These are phyloP conservation scores for Trichoderma semiorbis DNA, from an alignment of 2,329 filamentous ascomycete genomes.

Conservation along the genomic window DNA sequence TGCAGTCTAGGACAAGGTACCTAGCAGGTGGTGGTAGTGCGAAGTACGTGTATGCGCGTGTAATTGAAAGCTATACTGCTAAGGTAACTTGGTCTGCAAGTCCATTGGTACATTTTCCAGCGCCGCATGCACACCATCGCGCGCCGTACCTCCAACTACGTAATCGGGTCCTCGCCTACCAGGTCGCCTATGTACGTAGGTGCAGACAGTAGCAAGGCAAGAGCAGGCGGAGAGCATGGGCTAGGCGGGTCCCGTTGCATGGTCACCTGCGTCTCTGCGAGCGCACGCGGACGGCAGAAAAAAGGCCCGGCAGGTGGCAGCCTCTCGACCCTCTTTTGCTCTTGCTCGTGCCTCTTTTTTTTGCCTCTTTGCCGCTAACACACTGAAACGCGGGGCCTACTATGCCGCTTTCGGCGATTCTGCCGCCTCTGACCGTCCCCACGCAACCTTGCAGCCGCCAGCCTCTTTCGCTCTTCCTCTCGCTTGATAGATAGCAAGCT, in stretches of 20 bases:
- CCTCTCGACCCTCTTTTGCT: background rate
- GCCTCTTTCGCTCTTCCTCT: conserved; percentile 22
- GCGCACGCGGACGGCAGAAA: conserved; percentile 2
- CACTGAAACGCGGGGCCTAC: conserved; percentile 15
- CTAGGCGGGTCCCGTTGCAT: background rate
- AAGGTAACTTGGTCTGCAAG: background rate
- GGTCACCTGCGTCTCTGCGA: conserved; percentile 10
- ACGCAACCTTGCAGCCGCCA: conserved; percentile 15
- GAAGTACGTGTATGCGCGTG: background rate
- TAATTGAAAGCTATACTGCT: background rate
- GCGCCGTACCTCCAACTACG: background rate
- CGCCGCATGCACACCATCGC: background rate
- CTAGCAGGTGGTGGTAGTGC: background rate
- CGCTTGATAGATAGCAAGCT: conserved; percentile 4
- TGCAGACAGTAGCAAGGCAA: background rate
- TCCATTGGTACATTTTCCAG: background rate
- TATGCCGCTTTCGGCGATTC: conserved; percentile 20
- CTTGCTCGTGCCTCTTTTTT: background rate
- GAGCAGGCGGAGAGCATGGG: background rate
- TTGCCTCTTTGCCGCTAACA: conserved; percentile 13
- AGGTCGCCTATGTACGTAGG: background rate
- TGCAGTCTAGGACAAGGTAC: background rate
- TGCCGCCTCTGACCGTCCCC: conserved; percentile 29
- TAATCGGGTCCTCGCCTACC: background rate
- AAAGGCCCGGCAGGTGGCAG: background rate